These are phyloP conservation scores for Didymella lethalis DNA, from an alignment of 2,329 filamentous ascomycete species.

Conservation along the genomic window DNA sequence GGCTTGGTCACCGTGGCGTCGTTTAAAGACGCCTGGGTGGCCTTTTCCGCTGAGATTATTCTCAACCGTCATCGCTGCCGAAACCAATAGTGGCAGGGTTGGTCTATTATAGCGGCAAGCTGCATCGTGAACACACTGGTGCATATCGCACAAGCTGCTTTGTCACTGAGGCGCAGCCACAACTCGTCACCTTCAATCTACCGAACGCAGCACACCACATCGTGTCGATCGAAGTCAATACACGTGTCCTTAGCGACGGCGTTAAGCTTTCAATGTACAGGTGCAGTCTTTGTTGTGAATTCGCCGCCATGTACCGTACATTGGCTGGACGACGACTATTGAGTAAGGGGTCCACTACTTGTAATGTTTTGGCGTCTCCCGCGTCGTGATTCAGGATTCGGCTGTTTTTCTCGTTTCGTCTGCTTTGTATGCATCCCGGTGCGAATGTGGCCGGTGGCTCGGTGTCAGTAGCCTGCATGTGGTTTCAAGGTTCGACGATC, in stretches of 20 bases:
- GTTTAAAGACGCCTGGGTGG: conserved; percentile 23
- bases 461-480: conserved; percentile 36
- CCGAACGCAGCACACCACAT: conserved; percentile 22
- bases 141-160: conserved; percentile 24
- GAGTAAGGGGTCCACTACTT: neutral
- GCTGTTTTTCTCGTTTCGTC: conserved; percentile 25
- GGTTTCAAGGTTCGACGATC: conserved; percentile 44
- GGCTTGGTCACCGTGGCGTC: conserved; percentile 45
- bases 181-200: conserved; percentile 19
- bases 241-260: conserved; percentile 6
- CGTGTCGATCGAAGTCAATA: conserved; percentile 24
- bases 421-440: conserved; percentile 24
- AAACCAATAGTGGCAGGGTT: conserved; percentile 16
- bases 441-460: conserved; percentile 28
- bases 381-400: conserved; percentile 27
- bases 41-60: conserved; percentile 20
- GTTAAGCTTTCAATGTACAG: neutral
- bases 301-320: neutral
- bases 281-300: conserved; percentile 1
- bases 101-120: conserved; percentile 25
- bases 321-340: neutral
- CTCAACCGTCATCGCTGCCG: conserved; percentile 25
- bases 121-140: conserved; percentile 15
- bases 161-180: conserved; percentile 32
- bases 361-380: conserved; percentile 9